Evolutionary conservation across 2,329 filamentous ascomycete genomes (phyloP).

Genomic region (Scedosporium apiospermum): DNA sequence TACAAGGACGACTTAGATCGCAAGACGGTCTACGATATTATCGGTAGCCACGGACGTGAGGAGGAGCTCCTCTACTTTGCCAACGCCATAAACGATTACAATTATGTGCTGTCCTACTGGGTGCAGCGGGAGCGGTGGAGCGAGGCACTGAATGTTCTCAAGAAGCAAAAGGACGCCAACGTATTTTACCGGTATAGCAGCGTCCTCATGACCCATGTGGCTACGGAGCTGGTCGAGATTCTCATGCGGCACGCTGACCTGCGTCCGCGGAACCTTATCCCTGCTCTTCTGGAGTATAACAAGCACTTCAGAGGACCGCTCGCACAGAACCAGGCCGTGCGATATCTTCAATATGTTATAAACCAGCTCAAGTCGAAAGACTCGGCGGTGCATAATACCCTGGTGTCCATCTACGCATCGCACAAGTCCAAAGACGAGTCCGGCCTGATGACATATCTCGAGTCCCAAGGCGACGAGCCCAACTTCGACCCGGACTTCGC

Average conservation of each 20-base stretch:
- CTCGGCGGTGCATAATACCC: constrained; percentile 89
- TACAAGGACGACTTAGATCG: constrained; percentile 82
- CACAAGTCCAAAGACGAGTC: constrained; percentile 76
- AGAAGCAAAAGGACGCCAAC: constrained; percentile 84
- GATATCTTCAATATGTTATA: constrained; percentile 89
- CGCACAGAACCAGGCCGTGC: constrained; percentile 76
- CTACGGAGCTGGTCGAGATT: constrained; percentile 84
- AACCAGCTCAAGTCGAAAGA: constrained; percentile 73
- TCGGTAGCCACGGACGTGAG: constrained; percentile 90
- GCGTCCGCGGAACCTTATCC: constrained; percentile 79
- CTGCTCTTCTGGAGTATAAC: constrained; percentile 89
- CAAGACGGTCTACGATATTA: constrained; percentile 90
- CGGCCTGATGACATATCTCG: constrained; percentile 77
- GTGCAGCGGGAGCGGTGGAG: constrained; percentile 88
- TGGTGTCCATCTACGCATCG: constrained; percentile 92
- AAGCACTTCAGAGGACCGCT: constrained; percentile 60
- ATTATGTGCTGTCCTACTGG: constrained; percentile 95
- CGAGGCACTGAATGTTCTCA: constrained; percentile 78
- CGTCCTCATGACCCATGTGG: constrained; percentile 85
- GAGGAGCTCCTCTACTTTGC: constrained; percentile 89
- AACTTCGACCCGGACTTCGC: constrained; percentile 94
- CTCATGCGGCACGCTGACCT: constrained; percentile 85
- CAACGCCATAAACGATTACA: constrained; percentile 79
- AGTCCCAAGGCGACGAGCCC: constrained; percentile 79
- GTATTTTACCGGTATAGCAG: constrained; percentile 96